These are phyloP conservation scores for Aphanomyces euteiches DNA, from an alignment of 352 stramenopile species.

Conservation along the genomic window DNA sequence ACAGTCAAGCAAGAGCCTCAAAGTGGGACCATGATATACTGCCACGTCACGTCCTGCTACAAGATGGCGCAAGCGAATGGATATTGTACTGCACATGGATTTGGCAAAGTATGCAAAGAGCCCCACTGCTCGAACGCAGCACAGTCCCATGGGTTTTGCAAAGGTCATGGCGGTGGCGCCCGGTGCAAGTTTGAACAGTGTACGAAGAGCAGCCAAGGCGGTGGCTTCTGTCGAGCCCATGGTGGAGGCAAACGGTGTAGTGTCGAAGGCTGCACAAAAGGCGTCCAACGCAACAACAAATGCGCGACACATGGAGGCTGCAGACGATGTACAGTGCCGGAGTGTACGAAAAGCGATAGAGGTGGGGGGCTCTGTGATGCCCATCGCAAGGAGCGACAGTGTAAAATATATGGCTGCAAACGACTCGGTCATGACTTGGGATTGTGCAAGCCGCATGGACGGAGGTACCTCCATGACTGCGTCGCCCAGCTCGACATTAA, in stretches of 20 bases:
- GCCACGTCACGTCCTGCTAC: constrained; percentile 36
- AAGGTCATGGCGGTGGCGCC: constrained; percentile 60
- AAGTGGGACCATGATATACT: too few species aligned
- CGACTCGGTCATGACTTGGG: constrained; percentile 80
- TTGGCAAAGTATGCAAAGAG: constrained; percentile 58
- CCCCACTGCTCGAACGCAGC: constrained; percentile 61
- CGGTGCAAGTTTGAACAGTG: constrained; percentile 11
- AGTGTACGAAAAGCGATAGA: constrained; percentile 73
- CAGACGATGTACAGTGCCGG: constrained; percentile 81
- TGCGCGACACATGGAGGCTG: constrained; percentile 80
- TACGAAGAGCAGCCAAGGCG: constrained; percentile 43
- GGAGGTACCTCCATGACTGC: neutral
- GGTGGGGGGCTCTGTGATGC: constrained; percentile 80
- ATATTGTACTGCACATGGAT: constrained; percentile 72
- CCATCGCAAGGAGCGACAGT: constrained; percentile 72
- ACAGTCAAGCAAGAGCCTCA: too few species aligned
- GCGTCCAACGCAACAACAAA: constrained; percentile 77
- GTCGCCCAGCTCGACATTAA: neutral
- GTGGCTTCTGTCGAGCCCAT: constrained; percentile 73
- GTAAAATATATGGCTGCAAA: constrained; percentile 82
- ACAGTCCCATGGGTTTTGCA: constrained; percentile 63
- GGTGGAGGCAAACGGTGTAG: constrained; percentile 80
- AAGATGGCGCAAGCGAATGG: constrained; percentile 72
- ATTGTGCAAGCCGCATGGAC: constrained; percentile 67
- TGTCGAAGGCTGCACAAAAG: constrained; percentile 65